phyloP scores from a whole-genome alignment of 2,329 filamentous ascomycete species.

The Colletotrichum sp. region DNA sequence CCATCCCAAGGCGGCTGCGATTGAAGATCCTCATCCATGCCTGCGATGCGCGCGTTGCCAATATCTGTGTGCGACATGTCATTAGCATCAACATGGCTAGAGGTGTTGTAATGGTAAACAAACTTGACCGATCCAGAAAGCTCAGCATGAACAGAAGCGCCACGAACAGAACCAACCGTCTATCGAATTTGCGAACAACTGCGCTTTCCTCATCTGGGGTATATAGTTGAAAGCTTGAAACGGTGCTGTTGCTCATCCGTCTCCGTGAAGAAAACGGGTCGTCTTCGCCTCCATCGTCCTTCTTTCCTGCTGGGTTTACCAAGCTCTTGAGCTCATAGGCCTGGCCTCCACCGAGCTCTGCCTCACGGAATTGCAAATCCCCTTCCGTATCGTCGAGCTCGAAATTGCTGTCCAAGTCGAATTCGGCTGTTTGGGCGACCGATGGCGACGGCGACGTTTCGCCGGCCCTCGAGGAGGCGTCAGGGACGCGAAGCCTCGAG shows the following conservation, averaged over 20 bases:
- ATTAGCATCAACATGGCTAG: background rate
- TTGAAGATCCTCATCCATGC: constrained; percentile 67
- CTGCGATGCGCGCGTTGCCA: constrained; percentile 67
- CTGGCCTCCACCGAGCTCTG: constrained; percentile 33
- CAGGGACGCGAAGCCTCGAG: background rate
- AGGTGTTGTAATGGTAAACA: constrained; percentile 26
- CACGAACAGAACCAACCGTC: constrained; percentile 78
- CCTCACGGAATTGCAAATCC: constrained; percentile 27
- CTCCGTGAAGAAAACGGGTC: constrained; percentile 27
- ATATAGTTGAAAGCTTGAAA: constrained; percentile 46
- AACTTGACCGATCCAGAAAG: constrained; percentile 87
- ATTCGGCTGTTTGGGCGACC: constrained; percentile 45
- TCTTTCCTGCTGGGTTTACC: constrained; percentile 13
- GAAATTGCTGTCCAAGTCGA: constrained; percentile 39
- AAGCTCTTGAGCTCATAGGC: constrained; percentile 34
- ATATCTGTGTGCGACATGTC: constrained; percentile 50
- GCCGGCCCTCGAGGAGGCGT: constrained; percentile 2
- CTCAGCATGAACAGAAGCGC: constrained; percentile 83
- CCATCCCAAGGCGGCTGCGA: constrained; percentile 46
- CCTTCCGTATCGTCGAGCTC: constrained; percentile 23
- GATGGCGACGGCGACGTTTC: constrained; percentile 35
- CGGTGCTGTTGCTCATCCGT: constrained; percentile 34
- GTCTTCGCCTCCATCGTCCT: constrained; percentile 33
- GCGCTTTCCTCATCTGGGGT: constrained; percentile 72
- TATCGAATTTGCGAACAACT: constrained; percentile 78